Base-by-base conservation (phyloP, 2,329 filamentous ascomycete species). In the Arachnomyces sp. region DNA sequence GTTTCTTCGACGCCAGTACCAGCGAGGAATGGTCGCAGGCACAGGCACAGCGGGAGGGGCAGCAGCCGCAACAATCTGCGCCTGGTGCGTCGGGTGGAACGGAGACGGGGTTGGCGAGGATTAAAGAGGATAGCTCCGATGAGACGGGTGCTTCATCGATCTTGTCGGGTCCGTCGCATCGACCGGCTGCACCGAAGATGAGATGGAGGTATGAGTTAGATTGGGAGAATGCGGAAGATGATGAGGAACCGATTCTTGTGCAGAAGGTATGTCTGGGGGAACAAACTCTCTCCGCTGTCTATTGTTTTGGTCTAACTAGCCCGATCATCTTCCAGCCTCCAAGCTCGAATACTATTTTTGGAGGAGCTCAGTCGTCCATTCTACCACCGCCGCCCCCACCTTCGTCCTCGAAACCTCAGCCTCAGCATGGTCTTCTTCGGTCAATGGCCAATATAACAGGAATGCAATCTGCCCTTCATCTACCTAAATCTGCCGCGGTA, bases 191-290 rank as follows among this genome's bases (percentile, higher is more conserved):
- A 45, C 59, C 72, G 48, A 76, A 73, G 55, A 79, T 71, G 57
- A 75, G 78, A 56, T 95, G 89, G 89, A 77, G 82, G 52, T 95
- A 93, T 59, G 88, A 94, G 65, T 68, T 96, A 34, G 89, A 95
- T 53, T 78, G 80, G 60, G 82, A 84, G 28, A 73, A 75, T 29
- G 77, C 68, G 41, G 71, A 75, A 21, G 75, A 81, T 12, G 78
- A 83, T 44, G 87, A 94, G 56, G 77, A 90, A 45, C 89, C 88
- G 7, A 93, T 95, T 75, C 69, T 95, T 42, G 79, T 95, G 18
- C 87, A 93, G 59, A 88, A 80, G 67, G 84, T 86, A 42, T 67
- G 52, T 52, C n/a, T 28, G 17, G 18, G 17, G n/a, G 18, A 25
- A n/a, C 16, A 36, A 42, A 42, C 32, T 7, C 29, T 12, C 17